Evolutionary conservation across 768 basidiomycete genomes (phyloP).

Genomic region (Leccinum pellstonianum): DNA sequence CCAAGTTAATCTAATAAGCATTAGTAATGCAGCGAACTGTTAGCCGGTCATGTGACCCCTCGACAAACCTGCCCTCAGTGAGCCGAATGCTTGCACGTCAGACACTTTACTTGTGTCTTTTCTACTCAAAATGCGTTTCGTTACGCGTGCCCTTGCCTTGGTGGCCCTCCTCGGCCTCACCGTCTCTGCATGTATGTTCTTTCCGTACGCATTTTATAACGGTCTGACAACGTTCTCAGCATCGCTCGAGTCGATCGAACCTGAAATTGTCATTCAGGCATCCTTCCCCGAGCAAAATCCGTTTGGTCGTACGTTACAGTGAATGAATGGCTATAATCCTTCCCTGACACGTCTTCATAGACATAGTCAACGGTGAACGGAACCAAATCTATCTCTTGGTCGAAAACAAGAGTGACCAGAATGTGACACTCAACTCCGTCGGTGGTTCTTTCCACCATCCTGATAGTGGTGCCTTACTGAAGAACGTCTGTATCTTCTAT

Average conservation of each 20-base stretch:
- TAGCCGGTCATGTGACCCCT: constrained; percentile 18
- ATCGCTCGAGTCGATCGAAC: constrained; percentile 40
- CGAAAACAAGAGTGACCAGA: constrained; percentile 74
- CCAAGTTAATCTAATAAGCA: not conserved
- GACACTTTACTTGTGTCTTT: not conserved
- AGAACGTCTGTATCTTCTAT: constrained; percentile 55
- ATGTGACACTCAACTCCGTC: constrained; percentile 64
- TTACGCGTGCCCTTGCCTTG: constrained; percentile 29
- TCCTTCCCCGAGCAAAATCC: constrained; percentile 70
- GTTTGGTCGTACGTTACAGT: constrained; percentile 63
- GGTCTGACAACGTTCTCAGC: constrained; percentile 17
- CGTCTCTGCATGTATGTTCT: constrained; percentile 31
- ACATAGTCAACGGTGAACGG: constrained; percentile 80
- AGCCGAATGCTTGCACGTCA: constrained; percentile 7
- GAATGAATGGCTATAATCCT: not conserved
- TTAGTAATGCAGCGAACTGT: too few relatives aligned
- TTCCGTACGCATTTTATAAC: not conserved
- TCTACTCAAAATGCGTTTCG: constrained; percentile 33
- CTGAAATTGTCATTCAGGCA: constrained; percentile 53
- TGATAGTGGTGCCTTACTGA: constrained; percentile 59
- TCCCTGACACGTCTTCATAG: constrained; percentile 38
- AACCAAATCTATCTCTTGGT: constrained; percentile 64
- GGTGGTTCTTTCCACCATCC: constrained; percentile 69
- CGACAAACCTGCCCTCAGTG: constrained; percentile 26
- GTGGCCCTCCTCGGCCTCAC: constrained; percentile 30